These are phyloP conservation scores for Pleodorina starrii DNA, from an alignment of 139 green algal genomes.

Conservation along the genomic window DNA sequence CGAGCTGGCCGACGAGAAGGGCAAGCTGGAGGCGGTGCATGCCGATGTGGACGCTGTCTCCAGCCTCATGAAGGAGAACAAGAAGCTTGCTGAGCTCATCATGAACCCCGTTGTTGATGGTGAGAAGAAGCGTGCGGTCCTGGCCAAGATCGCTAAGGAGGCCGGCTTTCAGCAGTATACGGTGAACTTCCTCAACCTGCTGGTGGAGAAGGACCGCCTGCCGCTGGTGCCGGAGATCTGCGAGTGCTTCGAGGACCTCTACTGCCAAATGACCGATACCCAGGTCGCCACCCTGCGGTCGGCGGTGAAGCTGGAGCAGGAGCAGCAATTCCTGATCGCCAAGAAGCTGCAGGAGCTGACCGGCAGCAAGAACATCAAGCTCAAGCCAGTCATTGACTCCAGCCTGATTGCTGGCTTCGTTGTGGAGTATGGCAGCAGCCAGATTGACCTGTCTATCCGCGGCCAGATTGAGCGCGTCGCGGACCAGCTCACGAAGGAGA, in stretches of 20 bases:
- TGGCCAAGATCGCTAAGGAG: slow-evolving; percentile 89
- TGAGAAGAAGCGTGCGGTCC: slow-evolving; percentile 92
- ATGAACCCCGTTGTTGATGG: slow-evolving; percentile 87
- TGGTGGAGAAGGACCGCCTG: slow-evolving; percentile 94
- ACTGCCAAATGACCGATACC: slow-evolving; percentile 97
- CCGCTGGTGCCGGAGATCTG: slow-evolving; percentile 88
- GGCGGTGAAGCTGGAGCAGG: slow-evolving; percentile 98
- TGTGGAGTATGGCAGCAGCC: slow-evolving; percentile 93
- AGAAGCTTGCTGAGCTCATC: slow-evolving; percentile 86
- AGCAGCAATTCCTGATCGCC: slow-evolving; percentile 99
- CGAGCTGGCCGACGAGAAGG: slow-evolving; percentile 89
- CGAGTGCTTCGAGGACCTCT: slow-evolving; percentile 93
- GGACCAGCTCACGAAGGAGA: slow-evolving; percentile 57
- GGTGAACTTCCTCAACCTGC: slow-evolving; percentile 96
- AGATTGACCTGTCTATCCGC: slow-evolving; percentile 97
- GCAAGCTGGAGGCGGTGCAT: slow-evolving; percentile 91
- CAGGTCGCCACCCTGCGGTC: slow-evolving; percentile 95
- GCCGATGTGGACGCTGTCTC: slow-evolving; percentile 82
- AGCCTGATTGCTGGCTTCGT: slow-evolving; percentile 97
- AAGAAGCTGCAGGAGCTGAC: slow-evolving; percentile 99
- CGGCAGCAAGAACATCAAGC: slow-evolving; percentile 99
- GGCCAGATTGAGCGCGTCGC: slow-evolving; percentile 91
- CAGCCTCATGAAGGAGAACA: slow-evolving; percentile 77
- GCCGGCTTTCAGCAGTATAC: slow-evolving; percentile 84
- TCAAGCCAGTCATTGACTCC: slow-evolving; percentile 96